These are phyloP conservation scores for Zopfia rhizophila DNA, from an alignment of 2,329 filamentous ascomycete genomes.

Conservation along the genomic window DNA sequence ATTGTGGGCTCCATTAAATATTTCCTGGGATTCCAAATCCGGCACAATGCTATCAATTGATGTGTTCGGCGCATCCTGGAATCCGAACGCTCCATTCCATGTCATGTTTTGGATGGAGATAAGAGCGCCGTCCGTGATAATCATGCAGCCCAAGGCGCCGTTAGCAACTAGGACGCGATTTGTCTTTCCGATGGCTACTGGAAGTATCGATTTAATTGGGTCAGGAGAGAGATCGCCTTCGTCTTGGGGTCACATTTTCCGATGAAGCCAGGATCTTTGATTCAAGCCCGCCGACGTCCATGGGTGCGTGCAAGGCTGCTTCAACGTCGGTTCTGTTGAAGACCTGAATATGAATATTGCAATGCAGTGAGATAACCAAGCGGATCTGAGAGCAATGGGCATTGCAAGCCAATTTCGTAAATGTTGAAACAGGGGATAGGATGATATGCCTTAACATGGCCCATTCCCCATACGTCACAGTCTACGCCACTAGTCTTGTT, in stretches of 20 bases:
- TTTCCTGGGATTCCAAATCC: constrained; percentile 22
- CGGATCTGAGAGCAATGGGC: constrained; percentile 24
- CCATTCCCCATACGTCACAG: constrained; percentile 23
- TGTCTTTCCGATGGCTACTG: constrained; percentile 19
- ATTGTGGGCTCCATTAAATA: constrained; percentile 14
- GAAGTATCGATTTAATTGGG: constrained; percentile 26
- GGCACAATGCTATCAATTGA: constrained; percentile 21
- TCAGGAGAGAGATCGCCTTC: constrained; percentile 26
- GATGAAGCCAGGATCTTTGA: constrained; percentile 19
- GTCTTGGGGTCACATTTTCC: constrained; percentile 21
- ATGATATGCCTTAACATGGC: constrained; percentile 15
- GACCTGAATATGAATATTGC: constrained; percentile 23
- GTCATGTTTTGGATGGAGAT: constrained; percentile 33
- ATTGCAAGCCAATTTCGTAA: constrained; percentile 27
- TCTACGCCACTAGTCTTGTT: constrained; percentile 12
- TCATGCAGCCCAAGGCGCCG: constrained; percentile 18
- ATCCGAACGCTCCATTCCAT: constrained; percentile 25
- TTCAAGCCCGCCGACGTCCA: constrained; percentile 24
- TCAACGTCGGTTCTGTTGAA: constrained; percentile 30
- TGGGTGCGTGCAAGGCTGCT: constrained; percentile 25
- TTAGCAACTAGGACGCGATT: constrained; percentile 21
- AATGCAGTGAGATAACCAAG: constrained; percentile 28
- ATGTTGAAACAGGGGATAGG: constrained; percentile 29
- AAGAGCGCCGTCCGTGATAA: constrained; percentile 22
- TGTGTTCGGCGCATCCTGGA: constrained; percentile 18